These are phyloP conservation scores for Amborella trichopoda DNA, from an alignment of 164 flowering plant species.

Conservation along the genomic window DNA sequence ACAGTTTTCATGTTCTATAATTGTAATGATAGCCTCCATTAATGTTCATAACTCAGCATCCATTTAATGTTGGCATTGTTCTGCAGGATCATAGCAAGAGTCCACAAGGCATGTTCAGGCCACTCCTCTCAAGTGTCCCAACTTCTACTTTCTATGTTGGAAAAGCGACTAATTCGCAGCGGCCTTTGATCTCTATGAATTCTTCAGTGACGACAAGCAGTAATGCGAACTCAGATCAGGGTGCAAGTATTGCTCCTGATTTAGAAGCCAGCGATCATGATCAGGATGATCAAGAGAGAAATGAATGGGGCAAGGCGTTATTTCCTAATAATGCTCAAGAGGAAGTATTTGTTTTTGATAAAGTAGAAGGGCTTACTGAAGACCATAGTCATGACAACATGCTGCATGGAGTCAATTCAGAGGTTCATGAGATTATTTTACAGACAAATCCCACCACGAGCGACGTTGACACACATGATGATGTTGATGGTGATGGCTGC, in stretches of 20 bases:
- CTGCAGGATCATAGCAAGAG: conserved; percentile 68
- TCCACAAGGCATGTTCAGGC: conserved; percentile 95
- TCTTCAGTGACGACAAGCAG: conserved; percentile 83
- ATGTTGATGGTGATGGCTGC: conserved; percentile 16
- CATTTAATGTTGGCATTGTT: conserved; percentile 1
- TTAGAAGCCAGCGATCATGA: conserved; percentile 56
- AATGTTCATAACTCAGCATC: too few relatives aligned
- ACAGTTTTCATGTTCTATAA: too few relatives aligned
- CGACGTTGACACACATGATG: not conserved
- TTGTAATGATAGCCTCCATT: too few relatives aligned
- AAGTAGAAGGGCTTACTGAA: conserved; percentile 31
- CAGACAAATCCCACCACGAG: not conserved
- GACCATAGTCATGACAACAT: conserved; percentile 11
- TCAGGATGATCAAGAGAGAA: conserved; percentile 38
- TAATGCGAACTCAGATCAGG: conserved; percentile 77
- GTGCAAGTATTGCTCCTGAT: conserved; percentile 47
- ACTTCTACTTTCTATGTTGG: conserved; percentile 70
- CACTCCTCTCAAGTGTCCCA: conserved; percentile 92
- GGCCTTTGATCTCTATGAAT: conserved; percentile 47
- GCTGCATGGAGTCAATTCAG: not conserved
- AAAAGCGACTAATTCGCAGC: conserved; percentile 46
- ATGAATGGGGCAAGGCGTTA: conserved; percentile 24
- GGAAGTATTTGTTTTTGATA: conserved; percentile 53
- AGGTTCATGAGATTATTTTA: not conserved
- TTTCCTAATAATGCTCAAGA: conserved; percentile 34